A percentile compares a stretch with the other conserved stretches of the same genome.
These are phyloP conservation scores for Vitis hybrid DNA, from an alignment of 177 flowering plant genomes.

Conservation along the genomic window DNA sequence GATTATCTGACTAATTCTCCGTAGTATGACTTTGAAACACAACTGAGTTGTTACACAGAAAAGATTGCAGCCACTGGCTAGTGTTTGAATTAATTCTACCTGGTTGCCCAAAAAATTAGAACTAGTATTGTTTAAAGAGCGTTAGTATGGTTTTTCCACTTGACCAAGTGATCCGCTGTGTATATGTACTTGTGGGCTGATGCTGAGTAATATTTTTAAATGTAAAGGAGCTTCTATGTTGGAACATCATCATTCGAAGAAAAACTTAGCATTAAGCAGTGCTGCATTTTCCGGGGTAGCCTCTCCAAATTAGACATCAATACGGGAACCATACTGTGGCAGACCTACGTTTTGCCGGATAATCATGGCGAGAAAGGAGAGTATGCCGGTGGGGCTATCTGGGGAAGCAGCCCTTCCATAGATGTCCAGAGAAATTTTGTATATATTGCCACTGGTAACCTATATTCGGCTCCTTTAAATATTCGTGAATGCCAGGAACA, in stretches of 20 bases:
- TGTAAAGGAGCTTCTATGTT: slow-evolving; percentile 17
- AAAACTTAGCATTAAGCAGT: slow-evolving; percentile 20
- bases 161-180: too few species aligned
- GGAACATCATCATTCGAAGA: slow-evolving; percentile 51
- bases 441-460: slow-evolving; percentile 47
- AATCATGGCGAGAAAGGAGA: slow-evolving; percentile 35
- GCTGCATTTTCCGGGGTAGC: slow-evolving; percentile 66
- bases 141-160: too few species aligned
- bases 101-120: too few species aligned
- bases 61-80: too few species aligned
- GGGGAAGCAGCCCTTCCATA: slow-evolving; percentile 65
- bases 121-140: too few species aligned
- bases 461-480: slow-evolving; percentile 39
- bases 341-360: slow-evolving; percentile 50
- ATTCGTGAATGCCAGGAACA: slow-evolving; percentile 26
- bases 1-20: too few species aligned
- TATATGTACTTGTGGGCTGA: too few species aligned
- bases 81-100: too few species aligned
- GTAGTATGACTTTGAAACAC: too few species aligned
- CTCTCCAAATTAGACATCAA: slow-evolving; percentile 35
- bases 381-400: slow-evolving; percentile 53
- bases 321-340: slow-evolving; percentile 45
- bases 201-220: too few species aligned
- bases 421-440: slow-evolving; percentile 30
- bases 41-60: too few species aligned